Conservation (phyloP, 495 filamentous ascomycete genomes). For the Neurospora pannonica region DNA sequence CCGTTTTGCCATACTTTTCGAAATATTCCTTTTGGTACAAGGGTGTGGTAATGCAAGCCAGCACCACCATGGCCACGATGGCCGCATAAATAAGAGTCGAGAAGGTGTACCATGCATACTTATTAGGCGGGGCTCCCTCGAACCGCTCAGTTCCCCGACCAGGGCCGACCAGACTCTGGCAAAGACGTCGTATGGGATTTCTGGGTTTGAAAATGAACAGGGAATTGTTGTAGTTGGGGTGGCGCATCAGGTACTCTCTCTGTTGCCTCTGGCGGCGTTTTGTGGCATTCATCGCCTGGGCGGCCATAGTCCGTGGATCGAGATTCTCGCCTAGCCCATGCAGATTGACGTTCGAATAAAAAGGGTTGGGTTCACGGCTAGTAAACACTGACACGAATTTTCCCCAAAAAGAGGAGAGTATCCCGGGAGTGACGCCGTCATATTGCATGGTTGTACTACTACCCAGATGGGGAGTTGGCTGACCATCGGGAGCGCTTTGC, state of each 20-base stretch:
- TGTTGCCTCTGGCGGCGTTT: conserved; percentile 78
- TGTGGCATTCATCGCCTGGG: conserved; percentile 75
- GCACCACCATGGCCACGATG: conserved; percentile 92
- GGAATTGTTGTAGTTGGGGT: conserved; percentile 88
- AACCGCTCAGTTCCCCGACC: conserved; percentile 78
- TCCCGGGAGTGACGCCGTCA: conserved; percentile 37
- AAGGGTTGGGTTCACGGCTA: conserved; percentile 80
- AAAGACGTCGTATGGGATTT: conserved; percentile 69
- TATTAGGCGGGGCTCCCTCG: conserved; percentile 79
- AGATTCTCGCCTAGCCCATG: conserved; percentile 63
- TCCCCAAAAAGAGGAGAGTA: conserved; percentile 49
- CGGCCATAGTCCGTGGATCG: conserved; percentile 78
- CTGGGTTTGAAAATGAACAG: conserved; percentile 75
- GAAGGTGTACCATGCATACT: conserved; percentile 82
- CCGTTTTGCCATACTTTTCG: conserved; percentile 28
- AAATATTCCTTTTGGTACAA: conserved; percentile 87
- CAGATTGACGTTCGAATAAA: conserved; percentile 76
- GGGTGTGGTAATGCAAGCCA: conserved; percentile 91
- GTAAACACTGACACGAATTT: conserved; percentile 42
- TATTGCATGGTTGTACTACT: conserved; percentile 1
- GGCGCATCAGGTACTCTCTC: conserved; percentile 74
- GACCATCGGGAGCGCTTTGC: conserved; percentile 25
- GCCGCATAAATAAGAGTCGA: conserved; percentile 89
- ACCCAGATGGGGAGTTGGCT: conserved; percentile 22
- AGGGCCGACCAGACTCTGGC: conserved; percentile 86